These are phyloP conservation scores for Mortierella sp. DNA, from an alignment of 371 early-diverging fungal genomes.

Conservation along the genomic window DNA sequence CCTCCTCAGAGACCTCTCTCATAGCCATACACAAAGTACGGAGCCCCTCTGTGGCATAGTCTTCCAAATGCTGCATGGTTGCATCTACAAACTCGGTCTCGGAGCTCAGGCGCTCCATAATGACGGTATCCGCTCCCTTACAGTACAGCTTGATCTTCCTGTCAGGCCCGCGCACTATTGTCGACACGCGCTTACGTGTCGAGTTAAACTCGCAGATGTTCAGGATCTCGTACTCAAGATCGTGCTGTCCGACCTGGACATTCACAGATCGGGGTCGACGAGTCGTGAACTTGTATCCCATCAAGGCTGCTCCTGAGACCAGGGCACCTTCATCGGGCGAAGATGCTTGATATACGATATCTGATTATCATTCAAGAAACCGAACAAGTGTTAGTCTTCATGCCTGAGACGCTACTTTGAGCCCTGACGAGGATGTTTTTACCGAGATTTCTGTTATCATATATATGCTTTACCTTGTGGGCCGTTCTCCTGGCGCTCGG, in stretches of 20 bases:
- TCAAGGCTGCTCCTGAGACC: conserved; percentile 79
- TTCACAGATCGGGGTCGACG: conserved; percentile 91
- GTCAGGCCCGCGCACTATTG: conserved; percentile 91
- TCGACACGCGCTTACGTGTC: conserved; percentile 97
- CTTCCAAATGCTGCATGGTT: conserved; percentile 82
- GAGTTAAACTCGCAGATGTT: conserved; percentile 98
- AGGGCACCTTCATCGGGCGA: conserved; percentile 95
- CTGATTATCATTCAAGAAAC: conserved; percentile 11
- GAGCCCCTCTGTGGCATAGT: conserved; percentile 91
- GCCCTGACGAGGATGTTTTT: too few species aligned
- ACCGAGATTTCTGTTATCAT: too few species aligned
- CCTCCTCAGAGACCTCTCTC: conserved; percentile 89
- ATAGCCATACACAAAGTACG: conserved; percentile 95
- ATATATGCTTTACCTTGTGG: conserved; percentile 57
- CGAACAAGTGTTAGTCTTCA: background rate
- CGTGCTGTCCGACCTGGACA: conserved; percentile 71
- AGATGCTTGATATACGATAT: conserved; percentile 86
- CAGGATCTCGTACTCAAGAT: conserved; percentile 86
- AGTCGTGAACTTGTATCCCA: conserved; percentile 78
- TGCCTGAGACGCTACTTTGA: too few species aligned
- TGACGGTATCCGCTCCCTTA: conserved; percentile 99
- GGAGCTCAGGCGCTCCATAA: conserved; percentile 87
- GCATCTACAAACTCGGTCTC: conserved; percentile 83
- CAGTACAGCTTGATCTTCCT: conserved; percentile 92
- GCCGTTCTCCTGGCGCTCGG: conserved; percentile 78